These are phyloP conservation scores for Graphilbum ipis-grandicollis DNA, from an alignment of 2,329 filamentous ascomycete genomes.

Conservation along the genomic window DNA sequence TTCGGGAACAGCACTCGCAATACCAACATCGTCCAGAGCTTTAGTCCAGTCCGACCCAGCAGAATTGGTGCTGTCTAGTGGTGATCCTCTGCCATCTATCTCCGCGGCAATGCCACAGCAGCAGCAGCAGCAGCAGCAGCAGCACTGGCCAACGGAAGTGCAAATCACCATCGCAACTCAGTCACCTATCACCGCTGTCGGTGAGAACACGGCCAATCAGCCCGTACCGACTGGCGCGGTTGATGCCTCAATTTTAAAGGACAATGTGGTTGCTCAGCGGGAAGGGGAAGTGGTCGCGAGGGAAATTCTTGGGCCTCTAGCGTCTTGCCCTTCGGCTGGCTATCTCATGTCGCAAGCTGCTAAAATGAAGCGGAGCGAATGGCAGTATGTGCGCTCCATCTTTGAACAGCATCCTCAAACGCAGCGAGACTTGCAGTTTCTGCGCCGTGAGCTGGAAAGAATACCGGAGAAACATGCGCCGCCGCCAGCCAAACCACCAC, in stretches of 20 bases:
- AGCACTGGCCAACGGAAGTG: too few relatives aligned
- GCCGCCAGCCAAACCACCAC: slow-evolving; percentile 5
- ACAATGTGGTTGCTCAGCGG: slow-evolving; percentile 5
- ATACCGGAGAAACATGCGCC: background rate
- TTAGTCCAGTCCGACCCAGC: too few relatives aligned
- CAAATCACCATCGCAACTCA: slow-evolving; percentile 3
- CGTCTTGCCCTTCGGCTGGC: slow-evolving; percentile 45
- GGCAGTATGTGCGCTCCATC: slow-evolving; percentile 55
- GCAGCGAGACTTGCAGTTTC: slow-evolving; percentile 40
- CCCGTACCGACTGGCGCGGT: background rate
- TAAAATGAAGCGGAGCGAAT: slow-evolving; percentile 52
- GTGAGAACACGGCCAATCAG: too few relatives aligned
- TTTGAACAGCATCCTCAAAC: slow-evolving; percentile 48
- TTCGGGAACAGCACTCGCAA: too few relatives aligned
- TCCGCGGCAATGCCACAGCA: too few relatives aligned
- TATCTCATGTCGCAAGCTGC: slow-evolving; percentile 54
- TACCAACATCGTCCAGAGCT: slow-evolving; percentile 11
- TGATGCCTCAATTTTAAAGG: too few relatives aligned
- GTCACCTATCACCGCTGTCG: slow-evolving; percentile 12
- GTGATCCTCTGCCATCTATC: too few relatives aligned
- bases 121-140: too few relatives aligned
- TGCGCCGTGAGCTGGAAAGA: slow-evolving; percentile 37
- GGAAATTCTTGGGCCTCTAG: slow-evolving; percentile 29
- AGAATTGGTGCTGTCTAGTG: too few relatives aligned
- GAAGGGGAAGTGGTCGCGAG: slow-evolving; percentile 7